Evolutionary conservation across 306 rosid genomes (phyloP).

Genomic region (Quercus agrifolia): DNA sequence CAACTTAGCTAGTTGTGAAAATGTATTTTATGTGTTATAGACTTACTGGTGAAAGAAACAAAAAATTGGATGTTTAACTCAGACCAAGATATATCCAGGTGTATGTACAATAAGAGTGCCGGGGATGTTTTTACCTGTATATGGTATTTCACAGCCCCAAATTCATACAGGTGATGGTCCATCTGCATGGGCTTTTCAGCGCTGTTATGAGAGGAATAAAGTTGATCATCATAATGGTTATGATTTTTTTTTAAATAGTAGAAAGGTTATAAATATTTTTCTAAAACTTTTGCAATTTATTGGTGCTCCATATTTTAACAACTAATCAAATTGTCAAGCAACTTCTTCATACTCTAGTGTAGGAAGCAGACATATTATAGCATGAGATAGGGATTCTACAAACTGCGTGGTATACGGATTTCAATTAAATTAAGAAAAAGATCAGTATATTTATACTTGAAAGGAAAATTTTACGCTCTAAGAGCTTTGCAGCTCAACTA

Average conservation of each 20-base stretch:
- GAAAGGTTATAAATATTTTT: not conserved
- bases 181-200: conserved; percentile 62
- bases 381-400: not conserved
- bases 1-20: too few species aligned
- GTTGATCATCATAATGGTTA: conserved; percentile 2
- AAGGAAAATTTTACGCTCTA: too few species aligned
- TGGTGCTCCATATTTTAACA: not conserved
- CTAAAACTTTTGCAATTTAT: not conserved
- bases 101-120: not conserved
- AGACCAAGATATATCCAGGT: not conserved
- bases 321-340: not conserved
- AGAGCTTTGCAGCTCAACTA: too few species aligned
- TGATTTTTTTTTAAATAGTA: not conserved
- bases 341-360: not conserved
- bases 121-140: conserved; percentile 48
- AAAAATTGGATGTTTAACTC: not conserved
- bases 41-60: not conserved
- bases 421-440: not conserved
- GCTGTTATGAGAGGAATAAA: conserved; percentile 42
- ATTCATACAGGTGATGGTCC: conserved; percentile 78
- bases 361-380: not conserved
- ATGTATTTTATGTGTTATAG: too few species aligned
- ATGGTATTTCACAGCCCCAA: conserved; percentile 75
- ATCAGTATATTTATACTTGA: too few species aligned
- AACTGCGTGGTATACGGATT: not conserved